Percentiles rank a stretch among this genome's conserved stretches.
Evolutionary conservation across 805 yeast genomes (phyloP).

Genomic region (Candida patagonica): DNA sequence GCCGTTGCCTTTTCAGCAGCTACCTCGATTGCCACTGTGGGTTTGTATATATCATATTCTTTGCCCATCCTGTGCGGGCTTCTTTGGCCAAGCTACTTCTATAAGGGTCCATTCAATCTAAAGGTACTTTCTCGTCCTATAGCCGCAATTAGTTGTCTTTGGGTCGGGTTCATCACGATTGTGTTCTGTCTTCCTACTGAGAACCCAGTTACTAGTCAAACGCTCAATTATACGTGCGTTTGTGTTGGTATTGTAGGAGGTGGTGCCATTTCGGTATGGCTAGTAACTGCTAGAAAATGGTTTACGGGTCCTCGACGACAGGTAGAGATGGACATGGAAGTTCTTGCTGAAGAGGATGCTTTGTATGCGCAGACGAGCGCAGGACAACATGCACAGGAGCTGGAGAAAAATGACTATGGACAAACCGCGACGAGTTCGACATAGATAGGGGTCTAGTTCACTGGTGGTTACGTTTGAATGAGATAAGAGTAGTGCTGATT

Average conservation of each 20-base stretch:
- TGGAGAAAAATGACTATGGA: background rate
- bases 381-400: background rate
- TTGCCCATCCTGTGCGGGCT: slow-evolving; percentile 47
- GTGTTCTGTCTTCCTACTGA: slow-evolving; percentile 52
- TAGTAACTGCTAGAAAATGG: slow-evolving; percentile 40
- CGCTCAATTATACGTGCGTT: slow-evolving; percentile 64
- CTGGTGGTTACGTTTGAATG: too few species aligned
- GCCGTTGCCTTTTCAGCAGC: slow-evolving; percentile 59
- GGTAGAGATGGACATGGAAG: slow-evolving; percentile 4
- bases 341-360: slow-evolving; percentile 1
- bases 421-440: too few species aligned
- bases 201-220: slow-evolving; percentile 26
- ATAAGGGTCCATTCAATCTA: slow-evolving; percentile 58
- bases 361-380: background rate
- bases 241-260: slow-evolving; percentile 57
- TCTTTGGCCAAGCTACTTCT: slow-evolving; percentile 40
- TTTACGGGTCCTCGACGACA: slow-evolving; percentile 44
- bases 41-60: slow-evolving; percentile 55
- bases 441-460: too few species aligned
- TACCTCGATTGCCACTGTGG: slow-evolving; percentile 53
- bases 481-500: too few species aligned
- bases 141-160: slow-evolving; percentile 40
- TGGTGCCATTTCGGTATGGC: slow-evolving; percentile 43
- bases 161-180: slow-evolving; percentile 45
- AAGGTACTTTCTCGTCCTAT: slow-evolving; percentile 42